These are phyloP conservation scores for Cladophialophora immunda DNA, from an alignment of 2,329 filamentous ascomycete genomes.

Conservation along the genomic window DNA sequence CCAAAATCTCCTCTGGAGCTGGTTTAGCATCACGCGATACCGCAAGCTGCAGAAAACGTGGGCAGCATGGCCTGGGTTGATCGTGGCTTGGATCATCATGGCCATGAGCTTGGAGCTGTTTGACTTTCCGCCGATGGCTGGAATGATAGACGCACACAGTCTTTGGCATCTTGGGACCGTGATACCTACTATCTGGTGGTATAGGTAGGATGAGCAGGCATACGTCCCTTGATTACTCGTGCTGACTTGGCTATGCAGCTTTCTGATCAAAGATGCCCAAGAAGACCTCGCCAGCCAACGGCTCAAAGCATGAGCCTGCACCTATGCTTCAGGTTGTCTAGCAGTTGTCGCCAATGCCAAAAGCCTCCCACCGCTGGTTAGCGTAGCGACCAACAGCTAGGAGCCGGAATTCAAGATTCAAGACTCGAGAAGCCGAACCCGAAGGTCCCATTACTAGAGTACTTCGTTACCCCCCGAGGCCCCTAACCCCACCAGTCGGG, in stretches of 20 bases:
- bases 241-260: constrained; percentile 62
- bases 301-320: constrained; percentile 69
- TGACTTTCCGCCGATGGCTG: constrained; percentile 86
- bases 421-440: background rate
- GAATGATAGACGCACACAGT: constrained; percentile 89
- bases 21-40: constrained; percentile 81
- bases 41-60: constrained; percentile 74
- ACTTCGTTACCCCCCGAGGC: background rate
- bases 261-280: constrained; percentile 83
- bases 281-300: constrained; percentile 79
- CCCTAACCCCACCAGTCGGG: background rate
- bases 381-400: background rate
- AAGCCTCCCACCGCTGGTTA: constrained; percentile 8
- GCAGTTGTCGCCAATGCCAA: background rate
- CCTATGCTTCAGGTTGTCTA: background rate
- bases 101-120: constrained; percentile 96
- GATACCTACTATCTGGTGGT: constrained; percentile 86
- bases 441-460: background rate
- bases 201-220: constrained; percentile 73
- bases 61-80: constrained; percentile 88
- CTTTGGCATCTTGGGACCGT: constrained; percentile 97
- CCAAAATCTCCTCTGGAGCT: constrained; percentile 85
- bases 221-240: background rate
- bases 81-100: constrained; percentile 88
- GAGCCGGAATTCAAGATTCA: background rate